A percentile compares a stretch with the other conserved stretches of the same genome.
Evolutionary conservation across 371 early-diverging fungal genomes (phyloP).

Genomic region (Mortierella sp.): DNA sequence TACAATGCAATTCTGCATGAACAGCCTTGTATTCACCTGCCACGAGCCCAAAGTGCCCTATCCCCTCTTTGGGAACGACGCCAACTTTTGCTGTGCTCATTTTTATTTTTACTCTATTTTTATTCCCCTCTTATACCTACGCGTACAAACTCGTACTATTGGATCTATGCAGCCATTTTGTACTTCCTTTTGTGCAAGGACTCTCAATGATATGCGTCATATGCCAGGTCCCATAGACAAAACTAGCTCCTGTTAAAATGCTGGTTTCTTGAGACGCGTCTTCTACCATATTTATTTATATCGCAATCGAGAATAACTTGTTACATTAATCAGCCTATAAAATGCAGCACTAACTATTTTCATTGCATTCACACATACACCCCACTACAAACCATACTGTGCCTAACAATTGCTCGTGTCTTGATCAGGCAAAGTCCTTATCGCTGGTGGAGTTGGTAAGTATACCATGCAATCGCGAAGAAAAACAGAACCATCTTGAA

Average conservation of each 20-base stretch:
- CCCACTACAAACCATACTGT: neutral
- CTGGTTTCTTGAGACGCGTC: constrained; percentile 15
- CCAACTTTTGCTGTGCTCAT: neutral
- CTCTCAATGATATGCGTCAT: neutral
- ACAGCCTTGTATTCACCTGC: constrained; percentile 2
- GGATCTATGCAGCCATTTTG: neutral
- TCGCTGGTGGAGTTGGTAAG: constrained; percentile 52
- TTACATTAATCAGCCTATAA: neutral
- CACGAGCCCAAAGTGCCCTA: neutral
- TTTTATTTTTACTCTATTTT: neutral
- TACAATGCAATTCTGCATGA: constrained; percentile 3
- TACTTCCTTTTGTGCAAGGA: neutral
- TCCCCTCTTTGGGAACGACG: neutral
- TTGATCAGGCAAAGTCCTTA: constrained; percentile 57
- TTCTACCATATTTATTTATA: constrained; percentile 12
- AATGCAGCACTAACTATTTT: neutral
- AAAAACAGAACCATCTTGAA: neutral
- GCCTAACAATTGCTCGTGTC: neutral
- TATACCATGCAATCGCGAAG: neutral
- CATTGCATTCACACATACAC: neutral
- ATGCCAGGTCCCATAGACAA: neutral
- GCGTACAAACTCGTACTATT: neutral
- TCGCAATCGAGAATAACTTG: neutral
- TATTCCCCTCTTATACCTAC: neutral
- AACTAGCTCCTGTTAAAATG: neutral